phyloP scores from a whole-genome alignment of 495 filamentous ascomycete species.

The Corynascus novoguineensis region DNA sequence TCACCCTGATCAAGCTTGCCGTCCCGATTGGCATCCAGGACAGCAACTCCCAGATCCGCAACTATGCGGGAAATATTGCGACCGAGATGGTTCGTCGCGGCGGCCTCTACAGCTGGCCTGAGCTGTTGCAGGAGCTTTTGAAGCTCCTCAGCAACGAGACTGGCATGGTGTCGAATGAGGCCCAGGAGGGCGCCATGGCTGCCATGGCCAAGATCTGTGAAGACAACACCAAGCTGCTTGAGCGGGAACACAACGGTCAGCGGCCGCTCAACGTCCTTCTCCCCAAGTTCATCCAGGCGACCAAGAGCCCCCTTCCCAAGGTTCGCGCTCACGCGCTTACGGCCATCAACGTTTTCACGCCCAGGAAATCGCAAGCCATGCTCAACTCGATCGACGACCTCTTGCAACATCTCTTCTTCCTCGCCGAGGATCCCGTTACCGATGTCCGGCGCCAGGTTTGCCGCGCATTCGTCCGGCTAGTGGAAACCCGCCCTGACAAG shows the following conservation, averaged over 20 bases:
- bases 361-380: conserved; percentile 70
- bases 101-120: conserved; percentile 85
- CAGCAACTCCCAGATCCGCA: conserved; percentile 73
- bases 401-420: conserved; percentile 71
- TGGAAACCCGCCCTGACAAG: conserved; percentile 85
- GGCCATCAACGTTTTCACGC: conserved; percentile 86
- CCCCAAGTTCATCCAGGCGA: conserved; percentile 85
- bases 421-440: conserved; percentile 65
- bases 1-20: conserved; percentile 70
- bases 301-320: conserved; percentile 62
- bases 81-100: conserved; percentile 87
- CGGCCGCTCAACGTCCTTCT: conserved; percentile 83
- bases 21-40: conserved; percentile 77
- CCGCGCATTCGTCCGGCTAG: conserved; percentile 84
- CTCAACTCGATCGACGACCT: conserved; percentile 71
- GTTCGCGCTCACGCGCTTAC: conserved; percentile 73
- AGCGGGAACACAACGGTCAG: conserved; percentile 79
- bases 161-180: conserved; percentile 58
- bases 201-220: conserved; percentile 93
- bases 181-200: conserved; percentile 90
- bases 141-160: conserved; percentile 65
- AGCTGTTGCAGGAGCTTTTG: conserved; percentile 76
- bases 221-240: conserved; percentile 82
- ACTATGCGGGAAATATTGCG: conserved; percentile 85
- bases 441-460: conserved; percentile 89